phyloP scores from a whole-genome alignment of 179 eudicot genomes.

The Sideroxylon spinosum region DNA sequence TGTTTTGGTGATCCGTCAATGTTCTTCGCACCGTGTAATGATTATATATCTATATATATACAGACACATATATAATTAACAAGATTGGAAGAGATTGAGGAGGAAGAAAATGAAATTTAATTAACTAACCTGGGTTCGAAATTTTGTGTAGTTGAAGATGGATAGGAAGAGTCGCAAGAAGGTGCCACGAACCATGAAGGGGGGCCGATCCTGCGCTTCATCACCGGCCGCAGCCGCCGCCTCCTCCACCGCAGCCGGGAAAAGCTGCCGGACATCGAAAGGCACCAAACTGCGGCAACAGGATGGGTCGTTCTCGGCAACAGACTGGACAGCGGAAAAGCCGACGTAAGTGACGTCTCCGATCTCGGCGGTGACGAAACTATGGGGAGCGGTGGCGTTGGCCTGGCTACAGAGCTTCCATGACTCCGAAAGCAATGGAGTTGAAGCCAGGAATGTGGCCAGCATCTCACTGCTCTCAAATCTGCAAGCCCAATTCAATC shows the following conservation, averaged over 20 bases:
- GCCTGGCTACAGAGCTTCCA: conserved; percentile 57
- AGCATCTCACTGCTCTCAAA: conserved; percentile 83
- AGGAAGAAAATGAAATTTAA: no score
- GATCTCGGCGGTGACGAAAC: conserved; percentile 26
- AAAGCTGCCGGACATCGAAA: conserved; percentile 20
- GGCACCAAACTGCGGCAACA: conserved; percentile 34
- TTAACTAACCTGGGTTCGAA: conserved; percentile 50
- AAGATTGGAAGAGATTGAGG: no score
- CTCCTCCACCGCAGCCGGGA: conserved; percentile 24
- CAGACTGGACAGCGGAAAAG: conserved; percentile 45
- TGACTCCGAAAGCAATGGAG: conserved; percentile 54
- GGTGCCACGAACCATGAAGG: conserved; percentile 63
- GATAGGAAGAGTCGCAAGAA: conserved; percentile 49
- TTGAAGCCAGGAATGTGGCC: conserved; percentile 63
- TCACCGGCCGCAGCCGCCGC: neutral
- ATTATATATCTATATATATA: no score
- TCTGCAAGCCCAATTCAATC: conserved; percentile 28
- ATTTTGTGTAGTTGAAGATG: conserved; percentile 31
- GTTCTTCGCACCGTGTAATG: no score
- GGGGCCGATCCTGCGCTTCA: neutral
- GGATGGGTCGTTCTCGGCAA: conserved; percentile 30
- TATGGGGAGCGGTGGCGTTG: conserved; percentile 33
- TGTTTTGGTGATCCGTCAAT: no score
- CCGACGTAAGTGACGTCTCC: conserved; percentile 48
- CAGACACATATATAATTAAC: no score